Conservation (phyloP, 345 rosid species). For the Dipteronia dyeriana region DNA sequence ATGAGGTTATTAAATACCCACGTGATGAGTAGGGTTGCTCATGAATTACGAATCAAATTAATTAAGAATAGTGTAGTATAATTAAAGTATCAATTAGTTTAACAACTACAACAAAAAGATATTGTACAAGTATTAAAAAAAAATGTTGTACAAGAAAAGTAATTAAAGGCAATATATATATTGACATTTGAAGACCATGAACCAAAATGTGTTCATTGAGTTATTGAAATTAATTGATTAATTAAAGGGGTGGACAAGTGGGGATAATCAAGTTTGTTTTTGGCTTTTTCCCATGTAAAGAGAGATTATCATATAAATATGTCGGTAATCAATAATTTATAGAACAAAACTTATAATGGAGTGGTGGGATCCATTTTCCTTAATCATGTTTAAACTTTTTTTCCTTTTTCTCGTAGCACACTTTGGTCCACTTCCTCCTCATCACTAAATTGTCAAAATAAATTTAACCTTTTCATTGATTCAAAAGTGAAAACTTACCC, state of each 20-base stretch:
- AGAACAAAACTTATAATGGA: neutral
- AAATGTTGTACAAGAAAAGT: neutral
- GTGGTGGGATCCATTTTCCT: conserved; percentile 10
- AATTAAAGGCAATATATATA: no score
- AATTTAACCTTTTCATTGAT: neutral
- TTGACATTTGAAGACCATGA: neutral
- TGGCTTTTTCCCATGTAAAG: conserved; percentile 27
- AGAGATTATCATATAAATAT: conserved; percentile 15
- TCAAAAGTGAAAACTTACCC: neutral
- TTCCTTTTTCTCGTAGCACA: neutral
- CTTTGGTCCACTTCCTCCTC: neutral
- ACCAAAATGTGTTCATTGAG: neutral
- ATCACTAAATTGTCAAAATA: neutral
- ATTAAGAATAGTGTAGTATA: no score
- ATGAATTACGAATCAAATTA: no score
- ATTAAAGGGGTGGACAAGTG: conserved; percentile 25
- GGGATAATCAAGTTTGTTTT: conserved; percentile 42
- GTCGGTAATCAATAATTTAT: conserved; percentile 28
- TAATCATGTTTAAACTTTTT: conserved; percentile 10
- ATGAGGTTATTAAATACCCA: no score
- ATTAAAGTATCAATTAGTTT: neutral
- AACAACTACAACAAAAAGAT: neutral
- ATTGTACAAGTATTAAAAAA: neutral
- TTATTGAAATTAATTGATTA: neutral
- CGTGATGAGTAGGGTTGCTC: no score